Evolutionary conservation across 2,329 filamentous ascomycete species (phyloP), one percentile per base, ranked within the genome.

Genomic region (Aspergillus proliferans): DNA sequence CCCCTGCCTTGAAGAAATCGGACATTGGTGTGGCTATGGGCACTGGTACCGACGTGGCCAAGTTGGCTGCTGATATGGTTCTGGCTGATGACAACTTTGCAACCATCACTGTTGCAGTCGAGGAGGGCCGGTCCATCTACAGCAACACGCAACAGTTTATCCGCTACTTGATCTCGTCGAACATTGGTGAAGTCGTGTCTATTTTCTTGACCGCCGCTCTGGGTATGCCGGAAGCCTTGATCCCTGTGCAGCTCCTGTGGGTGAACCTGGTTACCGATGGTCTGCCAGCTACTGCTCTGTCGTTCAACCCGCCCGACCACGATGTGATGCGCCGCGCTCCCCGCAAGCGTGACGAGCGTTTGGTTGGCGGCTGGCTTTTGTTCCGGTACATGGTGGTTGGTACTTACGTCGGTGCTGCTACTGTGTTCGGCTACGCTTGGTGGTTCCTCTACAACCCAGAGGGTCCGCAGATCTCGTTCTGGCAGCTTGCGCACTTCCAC

Each of bases 131-230:
- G 54, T 91, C 91, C 55, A 98, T 98, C 73, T 98, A 96, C 81
- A 97, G 93, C 84, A 98, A 98, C 79, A 98, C 93, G 5, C 93
- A 98, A 69, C 93, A 98, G 70, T 98, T 98, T 73, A 98, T 98
- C 73, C 88, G 94, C 45, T 98, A 98, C 70, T 81, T 98, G 53
- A 98, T 98, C 69, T 97, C 92, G 7, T 97, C 92, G 56, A 98
- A 98, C 76, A 98, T 98, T 58, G 94, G 93, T 62, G 93, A 98
- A 71, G 93, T 98, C 33, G 93, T 98, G 33, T 97, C 93, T 8
- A 98, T 98, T 71, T 98, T 98, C 80, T 74, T 98, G 61, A 98
- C 93, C 10, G 93, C 93, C 22, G 93, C 93, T 12, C 78, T 94
- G 52, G 94, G 94, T 57, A 95, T 98, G 89, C 93, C 93, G 18